Percentiles rank a stretch among this genome's conserved stretches.
phyloP scores from a whole-genome alignment of 1,284 basidiomycete species.

The Microbotryomycetes sp. region DNA sequence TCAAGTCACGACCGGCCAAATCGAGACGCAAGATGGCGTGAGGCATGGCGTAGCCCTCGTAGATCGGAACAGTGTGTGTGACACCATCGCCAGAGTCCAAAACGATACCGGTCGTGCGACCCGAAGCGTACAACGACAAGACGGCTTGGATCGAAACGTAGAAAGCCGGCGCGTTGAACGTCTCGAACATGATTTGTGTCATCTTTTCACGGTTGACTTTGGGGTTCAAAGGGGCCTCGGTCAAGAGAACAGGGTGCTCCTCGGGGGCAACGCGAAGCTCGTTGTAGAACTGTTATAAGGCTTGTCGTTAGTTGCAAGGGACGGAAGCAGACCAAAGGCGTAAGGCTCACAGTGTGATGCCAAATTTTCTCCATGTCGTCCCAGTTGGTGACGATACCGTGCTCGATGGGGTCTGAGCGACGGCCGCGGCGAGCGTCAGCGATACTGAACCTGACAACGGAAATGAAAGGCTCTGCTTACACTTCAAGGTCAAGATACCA shows the following conservation, averaged over 20 bases:
- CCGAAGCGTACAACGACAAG: conserved; percentile 84
- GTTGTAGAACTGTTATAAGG: conserved; percentile 44
- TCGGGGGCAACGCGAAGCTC: conserved; percentile 54
- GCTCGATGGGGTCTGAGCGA: conserved; percentile 45
- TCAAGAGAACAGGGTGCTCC: conserved; percentile 89
- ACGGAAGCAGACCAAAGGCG: neutral
- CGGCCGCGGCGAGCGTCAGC: neutral
- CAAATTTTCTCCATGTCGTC: conserved; percentile 95
- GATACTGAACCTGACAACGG: conserved; percentile 40
- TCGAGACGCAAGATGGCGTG: conserved; percentile 93
- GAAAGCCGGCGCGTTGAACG: conserved; percentile 88
- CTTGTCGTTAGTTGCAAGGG: conserved; percentile 38
- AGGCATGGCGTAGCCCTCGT: conserved; percentile 90
- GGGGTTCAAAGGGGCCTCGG: conserved; percentile 90
- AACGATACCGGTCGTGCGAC: conserved; percentile 87
- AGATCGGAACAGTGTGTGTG: conserved; percentile 87
- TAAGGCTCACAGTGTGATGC: conserved; percentile 49
- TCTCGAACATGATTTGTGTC: conserved; percentile 98
- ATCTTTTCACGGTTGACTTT: conserved; percentile 94
- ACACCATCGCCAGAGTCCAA: conserved; percentile 93
- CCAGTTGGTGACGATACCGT: conserved; percentile 88
- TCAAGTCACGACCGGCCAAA: conserved; percentile 90
- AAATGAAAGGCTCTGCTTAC: conserved; percentile 9
- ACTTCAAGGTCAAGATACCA: conserved; percentile 87
- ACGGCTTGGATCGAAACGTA: conserved; percentile 92